Evolutionary conservation across 345 rosid genomes (phyloP), one percentile per base, ranked within the genome.

Genomic region (Stellera chamaejasme): DNA sequence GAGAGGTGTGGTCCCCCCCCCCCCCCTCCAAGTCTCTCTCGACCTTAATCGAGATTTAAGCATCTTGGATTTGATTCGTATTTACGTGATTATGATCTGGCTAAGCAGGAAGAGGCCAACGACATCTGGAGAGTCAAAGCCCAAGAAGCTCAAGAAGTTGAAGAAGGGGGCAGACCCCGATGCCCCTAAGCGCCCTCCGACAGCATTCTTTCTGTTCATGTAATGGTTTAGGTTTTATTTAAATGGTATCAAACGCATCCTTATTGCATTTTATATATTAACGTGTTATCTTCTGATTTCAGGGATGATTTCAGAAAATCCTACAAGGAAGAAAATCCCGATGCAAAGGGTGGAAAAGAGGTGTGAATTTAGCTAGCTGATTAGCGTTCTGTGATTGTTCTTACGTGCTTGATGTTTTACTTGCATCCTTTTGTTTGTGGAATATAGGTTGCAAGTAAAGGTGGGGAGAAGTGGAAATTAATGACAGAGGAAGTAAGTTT

Each of bases 161-260:
- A 77, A 73, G 66, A 72, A 76, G 72, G 67, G 51, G 52, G 67
- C 63, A 48, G 70, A 73, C 58, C 69, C 84, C 0, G 82, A 72
- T 66, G 75, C 64, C 61, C 79, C 83, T 11, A 88, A 88, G 50
- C 87, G 94, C 49, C 95, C 98, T 60, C 79, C 83, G 28, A 81
- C 95, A 0, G 95, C 94, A n/a, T 92, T 88, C 81, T 86, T 92
- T 27, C 36, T 92, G 60, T 92, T 92, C 82, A 72, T 92, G 90
- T 88, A 79, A 57, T 50, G 2, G 11, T 26, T 32, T 42, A 23
- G 25, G 2, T n/a, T 26, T 25, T 45, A 7, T 1, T 10, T 11
- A 12, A 32, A 0, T 1, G 8, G 3, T 42, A 1, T 0, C 23
- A 6, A 6, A 28, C n/a, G n/a, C 23, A 26, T 50, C 13, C 46